Base-by-base conservation (phyloP, 1,284 basidiomycete species). In the Sanguinoderma infundibulare region DNA sequence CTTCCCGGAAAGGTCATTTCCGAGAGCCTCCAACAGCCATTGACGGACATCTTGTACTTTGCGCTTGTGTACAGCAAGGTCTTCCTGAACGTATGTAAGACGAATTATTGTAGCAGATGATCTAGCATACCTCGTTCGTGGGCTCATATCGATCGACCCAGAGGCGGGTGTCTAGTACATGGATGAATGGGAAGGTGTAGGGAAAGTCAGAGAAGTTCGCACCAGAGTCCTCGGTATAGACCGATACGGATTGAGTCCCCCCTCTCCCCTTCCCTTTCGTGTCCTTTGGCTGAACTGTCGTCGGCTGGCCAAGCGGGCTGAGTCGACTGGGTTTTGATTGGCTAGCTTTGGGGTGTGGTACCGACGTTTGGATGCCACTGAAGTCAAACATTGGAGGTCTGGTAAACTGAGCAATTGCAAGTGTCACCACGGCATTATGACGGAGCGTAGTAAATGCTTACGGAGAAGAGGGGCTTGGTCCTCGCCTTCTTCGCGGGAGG, bases 21-120 rank as follows among this genome's bases (percentile, higher is more conserved):
- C 85, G 36, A 96, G 84, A 0, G 96, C 92, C 71, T 98, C 96
- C 1, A 79, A 68, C 2, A 99, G 74, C 97, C 97, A 99, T 24
- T 81, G 80, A 20, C 90, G 85, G 5, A 98, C 92, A 66, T 94
- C 92, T 52, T 89, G 85, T 0, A 98, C 87, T 72, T 98, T 96
- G 17, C 84, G 84, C 60, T 91, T 89, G 73, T 98, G 95, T 3
- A 98, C 92, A 0, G 94, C 95, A 1, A 99, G 82, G 35, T 96
- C 90, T 28, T 81, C 83, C 92, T 94, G 8, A 3, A 15, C 2
- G 3, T 14, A n/a, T 35, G 36, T 42, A 47, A 38, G 28, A 46
- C 9, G 30, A 20, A 17, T 3, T 20, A 28, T 42, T 36, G 32
- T 2, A 12, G 40, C 34, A 49, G 17, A 28, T 17, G 5, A 10